phyloP scores from a whole-genome alignment of 2,329 filamentous ascomycete genomes.

The Paracamarosporium sp. region DNA sequence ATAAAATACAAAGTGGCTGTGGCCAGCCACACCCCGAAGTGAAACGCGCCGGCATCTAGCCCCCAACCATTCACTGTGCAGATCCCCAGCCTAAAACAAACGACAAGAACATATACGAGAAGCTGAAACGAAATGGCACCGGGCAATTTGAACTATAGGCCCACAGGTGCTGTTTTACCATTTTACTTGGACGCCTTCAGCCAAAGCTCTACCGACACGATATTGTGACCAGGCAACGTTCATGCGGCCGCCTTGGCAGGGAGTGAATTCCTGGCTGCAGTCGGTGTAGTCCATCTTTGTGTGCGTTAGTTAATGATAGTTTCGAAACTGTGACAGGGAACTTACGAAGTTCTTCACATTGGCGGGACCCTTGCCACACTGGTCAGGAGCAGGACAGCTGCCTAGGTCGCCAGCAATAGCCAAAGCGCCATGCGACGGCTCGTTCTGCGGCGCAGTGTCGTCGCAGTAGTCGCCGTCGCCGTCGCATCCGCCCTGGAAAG shows the following conservation, averaged over 20 bases:
- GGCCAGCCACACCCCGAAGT: not conserved
- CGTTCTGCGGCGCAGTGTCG: conserved; percentile 36
- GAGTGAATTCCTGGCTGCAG: conserved; percentile 24
- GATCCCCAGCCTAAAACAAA: not conserved
- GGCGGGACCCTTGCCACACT: conserved; percentile 15
- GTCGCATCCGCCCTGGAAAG: conserved; percentile 35
- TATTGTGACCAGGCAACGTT: conserved; percentile 13
- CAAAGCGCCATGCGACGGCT: conserved; percentile 17
- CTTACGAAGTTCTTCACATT: conserved; percentile 28
- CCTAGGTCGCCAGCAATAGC: conserved; percentile 16
- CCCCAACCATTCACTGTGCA: not conserved
- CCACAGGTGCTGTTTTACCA: not conserved
- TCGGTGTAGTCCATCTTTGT: conserved; percentile 27
- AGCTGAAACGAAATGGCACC: not conserved
- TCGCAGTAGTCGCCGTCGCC: conserved; percentile 31
- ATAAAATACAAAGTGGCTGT: not conserved
- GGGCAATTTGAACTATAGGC: not conserved
- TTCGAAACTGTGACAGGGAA: not conserved
- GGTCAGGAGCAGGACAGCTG: conserved; percentile 18
- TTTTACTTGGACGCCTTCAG: conserved; percentile 14
- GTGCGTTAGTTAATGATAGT: not conserved
- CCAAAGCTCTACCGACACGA: conserved; percentile 11
- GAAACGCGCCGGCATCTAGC: not conserved
- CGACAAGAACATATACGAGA: not conserved
- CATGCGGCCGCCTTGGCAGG: conserved; percentile 27